Base-by-base conservation (phyloP, 108 stramenopile genomes). In the Discostella pseudostelligera region DNA sequence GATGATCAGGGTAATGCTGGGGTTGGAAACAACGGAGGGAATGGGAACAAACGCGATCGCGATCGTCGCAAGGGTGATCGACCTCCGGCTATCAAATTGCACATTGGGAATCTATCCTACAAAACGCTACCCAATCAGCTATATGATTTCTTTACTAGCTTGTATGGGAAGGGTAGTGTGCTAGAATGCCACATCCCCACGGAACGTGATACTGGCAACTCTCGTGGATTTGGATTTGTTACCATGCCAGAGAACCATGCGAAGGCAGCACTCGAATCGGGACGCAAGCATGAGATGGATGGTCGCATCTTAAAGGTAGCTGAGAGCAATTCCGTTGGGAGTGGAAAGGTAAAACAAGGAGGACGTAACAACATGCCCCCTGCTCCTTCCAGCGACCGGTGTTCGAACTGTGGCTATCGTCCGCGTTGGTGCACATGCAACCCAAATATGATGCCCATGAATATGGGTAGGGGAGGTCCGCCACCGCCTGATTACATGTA, bases 161-260 rank as follows among this genome's bases (percentile, higher is more conserved):
- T 81, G 60, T 87, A 85, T 60, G 92, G 92, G 3, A 66, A 85
- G 50, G 87, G 85, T 39, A 87, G 82, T 83, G 75, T 93, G 9
- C 72, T 93, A 12, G 92, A 93, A 53, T 90, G 87, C 62, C 92
- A 93, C 50, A 93, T 93, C 54, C 92, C 92, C 9, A 87, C 87
- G 1, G 92, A 93, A 62, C 81, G 89, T 19, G 83, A 90, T 16
- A 85, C 83, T 12, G 85, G 85, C 8, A 82, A 84, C 49, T 93
- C 92, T 8, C 74, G 92, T 9, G 92, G 92, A 5, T 93, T 93
- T 73, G 92, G 92, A 0, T 93, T 93, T 72, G 89, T 93, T 14
- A 90, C 92, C 9, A 72, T 93, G 65, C 85, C 89, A 5, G 88
- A 90, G 63, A 17, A 61, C 8, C 60, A 81, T 42, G 88, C 89